Percentiles rank a stretch among this genome's conserved stretches.
Evolutionary conservation across 2,329 filamentous ascomycete species (phyloP).

Genomic region (Colletotrichum sidae): DNA sequence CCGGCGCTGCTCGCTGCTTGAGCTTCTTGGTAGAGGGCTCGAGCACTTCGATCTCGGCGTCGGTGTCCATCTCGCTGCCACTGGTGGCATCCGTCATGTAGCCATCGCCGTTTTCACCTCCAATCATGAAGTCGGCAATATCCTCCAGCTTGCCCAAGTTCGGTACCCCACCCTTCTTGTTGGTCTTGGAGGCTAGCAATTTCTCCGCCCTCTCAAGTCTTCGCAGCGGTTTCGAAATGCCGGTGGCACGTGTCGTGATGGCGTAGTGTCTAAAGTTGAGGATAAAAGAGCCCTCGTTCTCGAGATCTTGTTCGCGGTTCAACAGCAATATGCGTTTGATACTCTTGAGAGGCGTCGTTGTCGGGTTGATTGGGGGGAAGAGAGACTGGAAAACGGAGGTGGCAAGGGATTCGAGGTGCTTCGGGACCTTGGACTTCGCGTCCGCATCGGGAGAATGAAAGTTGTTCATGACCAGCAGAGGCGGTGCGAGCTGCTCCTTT

Average conservation of each 20-base stretch:
- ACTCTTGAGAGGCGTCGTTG: constrained; percentile 88
- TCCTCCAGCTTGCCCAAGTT: constrained; percentile 93
- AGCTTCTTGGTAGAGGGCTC: constrained; percentile 72
- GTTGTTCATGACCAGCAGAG: constrained; percentile 98
- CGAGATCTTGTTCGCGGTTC: constrained; percentile 77
- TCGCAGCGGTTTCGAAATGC: constrained; percentile 85
- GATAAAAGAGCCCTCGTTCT: constrained; percentile 78
- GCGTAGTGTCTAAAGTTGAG: constrained; percentile 94
- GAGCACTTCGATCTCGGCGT: constrained; percentile 91
- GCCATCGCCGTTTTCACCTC: constrained; percentile 79
- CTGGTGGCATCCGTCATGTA: constrained; percentile 89
- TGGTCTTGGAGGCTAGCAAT: constrained; percentile 70
- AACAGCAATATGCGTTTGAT: constrained; percentile 91
- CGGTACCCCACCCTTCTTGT: constrained; percentile 79
- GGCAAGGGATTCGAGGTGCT: constrained; percentile 91
- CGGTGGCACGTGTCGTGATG: constrained; percentile 89
- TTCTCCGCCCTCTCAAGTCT: constrained; percentile 89
- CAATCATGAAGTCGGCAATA: constrained; percentile 93
- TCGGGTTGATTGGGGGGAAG: constrained; percentile 95
- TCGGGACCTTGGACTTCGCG: constrained; percentile 79
- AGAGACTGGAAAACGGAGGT: constrained; percentile 96
- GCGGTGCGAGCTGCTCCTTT: constrained; percentile 87
- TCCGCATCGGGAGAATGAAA: constrained; percentile 77
- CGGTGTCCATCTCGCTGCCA: constrained; percentile 92
- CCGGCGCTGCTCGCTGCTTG: constrained; percentile 61